Evolutionary conservation across 2,329 filamentous ascomycete species (phyloP), one percentile per base, ranked within the genome.

Genomic region (Amauroascus verrucosus): DNA sequence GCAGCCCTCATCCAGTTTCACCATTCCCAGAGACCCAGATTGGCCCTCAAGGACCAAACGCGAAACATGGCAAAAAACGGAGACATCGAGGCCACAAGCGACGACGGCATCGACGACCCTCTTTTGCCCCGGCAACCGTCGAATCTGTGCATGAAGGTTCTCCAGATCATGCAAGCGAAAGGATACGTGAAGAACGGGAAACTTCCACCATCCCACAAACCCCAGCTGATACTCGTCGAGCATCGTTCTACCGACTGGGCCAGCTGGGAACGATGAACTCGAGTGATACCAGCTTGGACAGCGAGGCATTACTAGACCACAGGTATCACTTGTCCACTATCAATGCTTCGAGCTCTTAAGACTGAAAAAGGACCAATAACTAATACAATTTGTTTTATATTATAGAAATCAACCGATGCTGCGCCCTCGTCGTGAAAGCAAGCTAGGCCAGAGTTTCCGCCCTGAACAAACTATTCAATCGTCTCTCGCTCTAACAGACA

Each of bases 271-370:
- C 74, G 6, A 70, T 73, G 43, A 88, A 86, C 65, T 65, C 83
- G 58, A 97, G 91, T 71, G 83, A 79, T 62, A 89, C 86, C 0
- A 97, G 91, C 67, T 74, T 97, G 58, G 91, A 96, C 60, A 96
- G 89, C 67, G 85, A 95, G 65, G 84, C 81, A 6, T 73, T 97
- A 60, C 74, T 97, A 16, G 91, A 97, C 69, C 91, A 97, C 69
- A 81, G 88, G 82, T 86, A 71, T 57, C 72, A 58, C 46, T 44
- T 47, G 53, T 26, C 4, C 26, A 46, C 14, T n/a, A n/a, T n/a
- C n/a, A n/a, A n/a, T n/a, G n/a, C n/a, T n/a, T n/a, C n/a, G n/a
- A n/a, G n/a, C n/a, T 14, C 11, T 14, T 6, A 37, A 30, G 26
- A 9, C 9, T 30, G 4, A 30, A 4, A 30, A 13, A 30, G 13